Conservation (phyloP, 331 rosid genomes). For the Malus hybrid region DNA sequence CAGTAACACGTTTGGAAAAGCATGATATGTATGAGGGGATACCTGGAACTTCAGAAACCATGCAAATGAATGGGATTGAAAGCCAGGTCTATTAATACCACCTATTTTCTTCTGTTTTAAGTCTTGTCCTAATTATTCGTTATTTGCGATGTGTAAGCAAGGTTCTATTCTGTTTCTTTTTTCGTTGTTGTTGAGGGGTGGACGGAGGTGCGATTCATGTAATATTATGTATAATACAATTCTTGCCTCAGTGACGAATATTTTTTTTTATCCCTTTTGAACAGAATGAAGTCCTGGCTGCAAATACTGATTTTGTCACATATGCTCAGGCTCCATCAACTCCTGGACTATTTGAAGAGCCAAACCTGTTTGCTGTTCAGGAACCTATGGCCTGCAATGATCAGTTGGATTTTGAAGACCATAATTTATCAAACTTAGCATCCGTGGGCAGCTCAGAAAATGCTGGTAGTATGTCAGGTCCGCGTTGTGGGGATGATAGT, state of each 20-base stretch:
- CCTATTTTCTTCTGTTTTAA: not conserved
- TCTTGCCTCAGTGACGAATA: not conserved
- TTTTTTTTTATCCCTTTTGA: slow-evolving; percentile 22
- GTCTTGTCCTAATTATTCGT: not conserved
- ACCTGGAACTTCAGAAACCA: slow-evolving; percentile 24
- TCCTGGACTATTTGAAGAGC: slow-evolving; percentile 54
- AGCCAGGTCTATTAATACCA: slow-evolving; percentile 25
- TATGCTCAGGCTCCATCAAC: slow-evolving; percentile 64
- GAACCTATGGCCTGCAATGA: slow-evolving; percentile 51
- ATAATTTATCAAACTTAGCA: slow-evolving; percentile 30
- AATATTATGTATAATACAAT: not conserved
- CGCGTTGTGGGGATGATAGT: slow-evolving; percentile 22
- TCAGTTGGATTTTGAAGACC: slow-evolving; percentile 39
- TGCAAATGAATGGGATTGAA: slow-evolving; percentile 31
- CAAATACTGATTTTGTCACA: slow-evolving; percentile 25
- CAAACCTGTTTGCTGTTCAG: slow-evolving; percentile 39
- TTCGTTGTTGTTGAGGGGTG: slow-evolving; percentile 1
- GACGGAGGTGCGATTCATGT: not conserved
- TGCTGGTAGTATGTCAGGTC: slow-evolving; percentile 20
- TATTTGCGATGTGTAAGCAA: not conserved
- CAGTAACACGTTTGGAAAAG: slow-evolving; percentile 18
- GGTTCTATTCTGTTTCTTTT: not conserved
- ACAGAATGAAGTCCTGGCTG: slow-evolving; percentile 38
- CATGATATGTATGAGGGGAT: slow-evolving; percentile 46
- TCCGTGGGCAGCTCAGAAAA: slow-evolving; percentile 24